Base-by-base conservation (phyloP, 805 yeast genomes). In the Candida vartiovaarae region DNA sequence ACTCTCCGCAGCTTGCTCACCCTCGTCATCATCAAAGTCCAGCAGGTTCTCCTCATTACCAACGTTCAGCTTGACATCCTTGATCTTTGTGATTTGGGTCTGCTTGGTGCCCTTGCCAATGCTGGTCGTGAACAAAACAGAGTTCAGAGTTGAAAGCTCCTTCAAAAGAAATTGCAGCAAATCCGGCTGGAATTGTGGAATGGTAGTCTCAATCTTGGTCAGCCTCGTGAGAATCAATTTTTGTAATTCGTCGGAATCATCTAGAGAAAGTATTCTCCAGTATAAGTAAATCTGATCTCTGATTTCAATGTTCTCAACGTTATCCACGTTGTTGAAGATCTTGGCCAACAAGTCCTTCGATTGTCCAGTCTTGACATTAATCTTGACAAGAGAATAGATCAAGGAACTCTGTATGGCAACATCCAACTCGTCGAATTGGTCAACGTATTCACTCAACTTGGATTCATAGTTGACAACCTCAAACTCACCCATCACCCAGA, bases 81-180 rank as follows among this genome's bases (percentile, higher is more conserved):
- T 88, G 39, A 90, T 70, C 43, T 80, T 81, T 45, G 76, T 76
- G 35, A 71, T 70, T 42, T 70, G 71, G 7, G 64, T 55, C 7
- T 56, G 52, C 36, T 58, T 62, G n/a, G 56, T 53, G 9, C 52
- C 53, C 47, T 70, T 67, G 25, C 66, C 59, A 51, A 43, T 70
- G 5, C 85, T 78, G 9, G 97, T 95, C 58, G 83, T 84, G 63
- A 84, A 95, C 58, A 87, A 87, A 3, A 93, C 93, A 0, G 97
- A 87, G 33, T 96, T 82, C 48, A 93, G 72, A 7, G 93, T 83
- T 3, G 95, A 81, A 44, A 91, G 65, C 59, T 91, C 95, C n/a
- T 67, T 60, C 29, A 91, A 58, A 40, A 93, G 71, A 49, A 78
- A 82, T 35, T 80, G 77, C 45, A 90, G 71, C 4, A 88, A 70